Conservation (phyloP, 1,284 basidiomycete species). For the Waitea zeae region DNA sequence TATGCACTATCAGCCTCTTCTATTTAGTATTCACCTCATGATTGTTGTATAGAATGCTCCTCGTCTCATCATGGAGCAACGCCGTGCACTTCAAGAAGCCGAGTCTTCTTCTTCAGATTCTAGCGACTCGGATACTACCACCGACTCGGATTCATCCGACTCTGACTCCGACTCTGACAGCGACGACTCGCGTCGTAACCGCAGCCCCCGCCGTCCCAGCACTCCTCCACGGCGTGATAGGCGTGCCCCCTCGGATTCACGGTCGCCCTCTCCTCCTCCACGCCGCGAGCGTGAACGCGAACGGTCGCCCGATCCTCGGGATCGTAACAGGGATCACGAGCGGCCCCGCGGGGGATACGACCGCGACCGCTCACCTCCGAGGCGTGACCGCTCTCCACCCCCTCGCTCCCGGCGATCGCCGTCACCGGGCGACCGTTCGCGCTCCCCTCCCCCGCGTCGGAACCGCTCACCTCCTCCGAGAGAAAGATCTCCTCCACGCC, state of each 20-base stretch:
- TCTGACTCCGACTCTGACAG: conserved; percentile 18
- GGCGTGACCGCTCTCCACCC: too few species aligned
- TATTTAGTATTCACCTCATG: conserved; percentile 4
- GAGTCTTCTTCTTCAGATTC: conserved; percentile 43
- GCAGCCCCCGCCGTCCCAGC: conserved; percentile 14
- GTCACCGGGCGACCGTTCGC: conserved; percentile 10
- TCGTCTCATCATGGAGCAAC: conserved; percentile 81
- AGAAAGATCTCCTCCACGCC: conserved; percentile 7
- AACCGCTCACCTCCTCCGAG: conserved; percentile 6
- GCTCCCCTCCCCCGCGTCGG: conserved; percentile 9
- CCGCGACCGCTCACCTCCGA: too few species aligned
- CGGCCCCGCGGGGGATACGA: too few species aligned
- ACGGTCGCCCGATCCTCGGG: too few species aligned
- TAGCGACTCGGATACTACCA: conserved; percentile 16
- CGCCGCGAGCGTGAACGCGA: too few species aligned
- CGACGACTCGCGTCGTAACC: conserved; percentile 17
- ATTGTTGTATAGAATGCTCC: conserved; percentile 58
- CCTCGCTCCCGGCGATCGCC: conserved; percentile 12
- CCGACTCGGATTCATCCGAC: conserved; percentile 15
- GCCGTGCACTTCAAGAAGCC: conserved; percentile 65
- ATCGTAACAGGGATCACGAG: too few species aligned
- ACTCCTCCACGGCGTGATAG: conserved; percentile 9
- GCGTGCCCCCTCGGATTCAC: conserved; percentile 9
- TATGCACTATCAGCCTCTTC: conserved; percentile 17
- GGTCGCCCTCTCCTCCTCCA: too few species aligned